These are phyloP conservation scores for Pythium phragmiticola DNA, from an alignment of 352 stramenopile species.

Conservation along the genomic window DNA sequence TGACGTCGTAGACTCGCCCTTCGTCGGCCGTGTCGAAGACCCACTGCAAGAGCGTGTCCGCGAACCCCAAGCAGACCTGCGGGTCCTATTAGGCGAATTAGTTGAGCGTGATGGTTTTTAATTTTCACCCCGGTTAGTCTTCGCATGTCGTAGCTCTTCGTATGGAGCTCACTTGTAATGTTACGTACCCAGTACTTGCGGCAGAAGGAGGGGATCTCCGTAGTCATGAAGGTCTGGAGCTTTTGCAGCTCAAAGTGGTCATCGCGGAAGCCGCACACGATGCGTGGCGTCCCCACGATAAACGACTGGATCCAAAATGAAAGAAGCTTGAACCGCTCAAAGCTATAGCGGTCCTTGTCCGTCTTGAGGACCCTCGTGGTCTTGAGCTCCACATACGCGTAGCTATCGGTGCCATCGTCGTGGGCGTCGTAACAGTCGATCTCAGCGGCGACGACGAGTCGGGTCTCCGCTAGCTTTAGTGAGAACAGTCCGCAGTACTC, in stretches of 20 bases:
- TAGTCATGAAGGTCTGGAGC: constrained; percentile 63
- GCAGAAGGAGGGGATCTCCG: constrained; percentile 59
- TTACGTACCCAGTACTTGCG: constrained; percentile 68
- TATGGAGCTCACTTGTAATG: no score
- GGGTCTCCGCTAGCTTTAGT: constrained; percentile 48
- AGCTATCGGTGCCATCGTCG: constrained; percentile 23
- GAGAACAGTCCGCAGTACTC: constrained; percentile 76
- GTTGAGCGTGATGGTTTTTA: neutral
- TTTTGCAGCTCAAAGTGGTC: constrained; percentile 62
- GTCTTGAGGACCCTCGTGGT: constrained; percentile 54
- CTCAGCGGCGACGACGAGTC: constrained; percentile 57
- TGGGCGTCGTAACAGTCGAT: constrained; percentile 57
- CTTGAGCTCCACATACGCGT: constrained; percentile 70
- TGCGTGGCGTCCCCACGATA: constrained; percentile 62
- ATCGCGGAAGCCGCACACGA: constrained; percentile 72
- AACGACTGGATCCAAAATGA: constrained; percentile 88
- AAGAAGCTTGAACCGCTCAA: constrained; percentile 78
- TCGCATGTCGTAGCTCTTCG: no score
- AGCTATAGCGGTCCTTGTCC: constrained; percentile 68
- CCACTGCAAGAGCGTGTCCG: constrained; percentile 61
- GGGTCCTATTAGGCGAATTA: constrained; percentile 28
- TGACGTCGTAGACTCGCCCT: constrained; percentile 40
- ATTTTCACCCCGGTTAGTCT: neutral
- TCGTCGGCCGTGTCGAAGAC: constrained; percentile 42
- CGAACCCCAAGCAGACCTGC: constrained; percentile 70